Evolutionary conservation across 2,329 filamentous ascomycete species (phyloP).

Genomic region (Harringtonia lauricola): DNA sequence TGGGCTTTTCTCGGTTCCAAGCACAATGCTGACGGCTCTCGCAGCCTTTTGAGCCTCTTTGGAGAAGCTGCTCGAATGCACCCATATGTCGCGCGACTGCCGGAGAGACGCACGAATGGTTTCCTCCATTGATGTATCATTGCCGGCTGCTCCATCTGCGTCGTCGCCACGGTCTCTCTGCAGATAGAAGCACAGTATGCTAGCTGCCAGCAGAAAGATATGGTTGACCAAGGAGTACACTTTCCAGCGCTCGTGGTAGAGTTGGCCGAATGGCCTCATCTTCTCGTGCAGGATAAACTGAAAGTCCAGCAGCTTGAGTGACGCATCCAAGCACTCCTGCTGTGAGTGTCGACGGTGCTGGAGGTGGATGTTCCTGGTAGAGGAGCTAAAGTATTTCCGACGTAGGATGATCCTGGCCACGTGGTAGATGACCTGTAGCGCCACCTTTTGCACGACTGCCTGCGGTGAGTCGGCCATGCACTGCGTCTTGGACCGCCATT

Average conservation of each 20-base stretch:
- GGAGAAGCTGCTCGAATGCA: neutral
- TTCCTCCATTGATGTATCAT: neutral
- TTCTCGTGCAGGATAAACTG: constrained; percentile 21
- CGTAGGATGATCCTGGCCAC: constrained; percentile 21
- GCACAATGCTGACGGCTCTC: neutral
- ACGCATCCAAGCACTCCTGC: constrained; percentile 16
- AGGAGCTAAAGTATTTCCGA: constrained; percentile 14
- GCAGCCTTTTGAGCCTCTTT: neutral
- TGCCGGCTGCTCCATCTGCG: neutral
- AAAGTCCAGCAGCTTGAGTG: constrained; percentile 15
- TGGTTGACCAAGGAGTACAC: constrained; percentile 31
- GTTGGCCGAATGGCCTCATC: constrained; percentile 26
- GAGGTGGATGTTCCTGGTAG: neutral
- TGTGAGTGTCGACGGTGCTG: neutral
- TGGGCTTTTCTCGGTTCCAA: neutral
- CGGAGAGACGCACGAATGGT: neutral
- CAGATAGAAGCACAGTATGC: constrained; percentile 29
- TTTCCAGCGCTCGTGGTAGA: constrained; percentile 33
- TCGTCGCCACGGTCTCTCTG: neutral
- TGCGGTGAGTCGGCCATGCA: constrained; percentile 16
- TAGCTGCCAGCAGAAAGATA: constrained; percentile 39
- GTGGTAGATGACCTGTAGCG: constrained; percentile 18
- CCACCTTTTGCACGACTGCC: constrained; percentile 16
- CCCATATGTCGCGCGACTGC: neutral
- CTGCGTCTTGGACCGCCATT: constrained; percentile 14